phyloP scores from a whole-genome alignment of 2,329 filamentous ascomycete species.

The Venturia carpophila region DNA sequence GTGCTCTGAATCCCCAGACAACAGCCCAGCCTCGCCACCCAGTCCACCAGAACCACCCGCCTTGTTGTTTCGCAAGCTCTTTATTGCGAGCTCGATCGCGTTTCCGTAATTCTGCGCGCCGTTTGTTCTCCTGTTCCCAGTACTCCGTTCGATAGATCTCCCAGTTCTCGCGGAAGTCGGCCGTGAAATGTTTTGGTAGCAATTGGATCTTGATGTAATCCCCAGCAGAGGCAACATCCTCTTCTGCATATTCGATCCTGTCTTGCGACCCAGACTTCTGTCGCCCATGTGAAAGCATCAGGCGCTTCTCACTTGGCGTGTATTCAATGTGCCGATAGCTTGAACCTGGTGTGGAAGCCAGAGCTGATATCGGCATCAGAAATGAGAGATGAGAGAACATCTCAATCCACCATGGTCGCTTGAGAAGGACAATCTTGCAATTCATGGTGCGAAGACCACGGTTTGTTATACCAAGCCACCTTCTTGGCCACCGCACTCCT shows the following conservation, averaged over 20 bases:
- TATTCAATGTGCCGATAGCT: slow-evolving; percentile 73
- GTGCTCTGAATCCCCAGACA: slow-evolving; percentile 26
- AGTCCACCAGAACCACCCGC: slow-evolving; percentile 81
- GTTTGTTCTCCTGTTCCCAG: slow-evolving; percentile 94
- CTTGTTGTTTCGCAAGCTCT: slow-evolving; percentile 52
- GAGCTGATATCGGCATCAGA: slow-evolving; percentile 50
- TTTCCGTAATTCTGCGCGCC: slow-evolving; percentile 62
- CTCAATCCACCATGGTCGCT: slow-evolving; percentile 75
- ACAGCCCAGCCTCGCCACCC: slow-evolving; percentile 54
- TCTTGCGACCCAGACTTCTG: slow-evolving; percentile 52
- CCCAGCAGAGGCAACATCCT: slow-evolving; percentile 82
- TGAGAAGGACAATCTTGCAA: slow-evolving; percentile 86
- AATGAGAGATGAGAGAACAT: slow-evolving; percentile 64
- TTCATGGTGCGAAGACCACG: slow-evolving; percentile 87
- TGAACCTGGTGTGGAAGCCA: slow-evolving; percentile 48
- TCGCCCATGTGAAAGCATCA: background rate
- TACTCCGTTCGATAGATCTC: slow-evolving; percentile 90
- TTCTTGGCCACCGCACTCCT: slow-evolving; percentile 84
- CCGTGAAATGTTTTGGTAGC: slow-evolving; percentile 88
- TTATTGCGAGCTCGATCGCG: slow-evolving; percentile 63
- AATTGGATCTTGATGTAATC: slow-evolving; percentile 87
- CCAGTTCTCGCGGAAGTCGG: slow-evolving; percentile 94
- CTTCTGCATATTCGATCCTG: slow-evolving; percentile 56
- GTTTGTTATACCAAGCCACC: slow-evolving; percentile 86
- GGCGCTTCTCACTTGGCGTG: slow-evolving; percentile 50